Base-by-base conservation (phyloP, 371 early-diverging fungal species). In the Actinomucor elegans region DNA sequence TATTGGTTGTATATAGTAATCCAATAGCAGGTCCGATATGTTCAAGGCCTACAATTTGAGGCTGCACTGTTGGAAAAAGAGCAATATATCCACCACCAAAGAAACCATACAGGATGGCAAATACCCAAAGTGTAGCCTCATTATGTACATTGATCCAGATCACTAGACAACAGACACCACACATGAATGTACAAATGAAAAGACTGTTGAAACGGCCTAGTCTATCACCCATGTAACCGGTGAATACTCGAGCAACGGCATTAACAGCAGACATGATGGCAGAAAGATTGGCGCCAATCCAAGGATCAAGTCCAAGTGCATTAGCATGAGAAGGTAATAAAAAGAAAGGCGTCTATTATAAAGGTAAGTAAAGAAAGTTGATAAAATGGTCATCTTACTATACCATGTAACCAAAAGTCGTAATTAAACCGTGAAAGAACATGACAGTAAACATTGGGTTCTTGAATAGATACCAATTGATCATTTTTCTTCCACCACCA, bases 71-170 rank as follows among this genome's bases (percentile, higher is more conserved):
- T 8, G 83, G 75, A n/a, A 77, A 67, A 32, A 84, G 57, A 11
- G 72, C 68, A 36, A 84, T 66, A 54, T 74, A 84, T 11, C 80
- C 78, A 3, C 84, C 78, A 12, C 77, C 78, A 53, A 73, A 79
- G 61, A 76, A 70, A 7, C 79, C 81, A 44, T 70, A 81, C 10
- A 75, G 20, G 4, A 64, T 45, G 1, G 69, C 67, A 57, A 69
- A 69, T 8, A 66, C 50, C 62, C 61, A 64, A 7, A 70, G 48
- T 14, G 65, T 46, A 9, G 65, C 75, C 61, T 54, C 64, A 58
- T 38, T 75, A 57, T 43, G 62, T 23, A 56, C 83, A 59, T 57
- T 70, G 42, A 29, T 70, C 66, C 59, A 78, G 24, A 63, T 68
- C 28, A 7, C 61, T 42, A 57, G 55, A 63, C 52, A 73, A 37